Percentiles rank a stretch among this genome's conserved stretches.
Evolutionary conservation across 129 eudicot genomes (phyloP).

Genomic region (Tanacetum coccineum): DNA sequence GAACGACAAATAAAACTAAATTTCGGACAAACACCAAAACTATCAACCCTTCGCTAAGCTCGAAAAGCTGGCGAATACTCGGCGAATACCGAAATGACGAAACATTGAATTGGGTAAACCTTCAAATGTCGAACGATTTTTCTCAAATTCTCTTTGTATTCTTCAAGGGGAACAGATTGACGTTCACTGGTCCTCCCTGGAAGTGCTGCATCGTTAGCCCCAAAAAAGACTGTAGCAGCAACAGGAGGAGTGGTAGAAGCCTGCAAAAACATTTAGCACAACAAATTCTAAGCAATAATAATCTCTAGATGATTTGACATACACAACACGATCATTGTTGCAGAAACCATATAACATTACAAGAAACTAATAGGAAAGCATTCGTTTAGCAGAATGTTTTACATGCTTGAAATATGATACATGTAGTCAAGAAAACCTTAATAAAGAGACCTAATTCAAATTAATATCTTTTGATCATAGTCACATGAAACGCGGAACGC

Average conservation of each 20-base stretch:
- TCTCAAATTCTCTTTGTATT: slow-evolving; percentile 80
- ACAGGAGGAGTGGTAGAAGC: slow-evolving; percentile 56
- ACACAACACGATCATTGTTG: neutral
- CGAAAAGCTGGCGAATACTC: no score
- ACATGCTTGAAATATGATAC: neutral
- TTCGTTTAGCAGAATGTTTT: neutral
- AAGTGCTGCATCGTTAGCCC: slow-evolving; percentile 94
- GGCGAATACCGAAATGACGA: no score
- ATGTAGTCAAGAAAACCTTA: no score
- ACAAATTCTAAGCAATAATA: neutral
- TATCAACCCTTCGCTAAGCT: no score
- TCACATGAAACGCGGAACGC: no score
- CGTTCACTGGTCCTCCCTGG: slow-evolving; percentile 58
- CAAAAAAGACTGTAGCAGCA: slow-evolving; percentile 71
- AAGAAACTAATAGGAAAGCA: neutral
- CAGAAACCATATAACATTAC: neutral
- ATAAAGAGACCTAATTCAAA: no score
- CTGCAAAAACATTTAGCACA: slow-evolving; percentile 32
- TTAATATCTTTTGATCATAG: no score
- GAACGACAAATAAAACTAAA: no score
- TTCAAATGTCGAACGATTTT: slow-evolving; percentile 63
- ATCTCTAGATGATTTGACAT: neutral
- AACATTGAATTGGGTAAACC: slow-evolving; percentile 36
- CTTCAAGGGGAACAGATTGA: slow-evolving; percentile 79
- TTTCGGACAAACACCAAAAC: no score